phyloP scores from a whole-genome alignment of 768 basidiomycete species.

The Tylopilus plumbeoviolaceoides region DNA sequence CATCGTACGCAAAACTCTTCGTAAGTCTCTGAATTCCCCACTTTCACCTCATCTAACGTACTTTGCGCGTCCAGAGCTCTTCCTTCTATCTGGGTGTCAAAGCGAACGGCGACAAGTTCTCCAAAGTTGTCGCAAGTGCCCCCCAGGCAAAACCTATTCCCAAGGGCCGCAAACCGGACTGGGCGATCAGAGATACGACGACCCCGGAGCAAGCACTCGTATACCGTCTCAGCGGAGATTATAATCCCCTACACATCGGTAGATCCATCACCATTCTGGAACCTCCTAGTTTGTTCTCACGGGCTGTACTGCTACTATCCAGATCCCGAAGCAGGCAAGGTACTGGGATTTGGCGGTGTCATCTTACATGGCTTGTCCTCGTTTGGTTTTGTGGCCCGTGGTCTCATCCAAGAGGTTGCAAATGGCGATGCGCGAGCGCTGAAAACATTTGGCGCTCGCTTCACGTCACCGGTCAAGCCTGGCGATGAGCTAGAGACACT shows the following conservation, averaged over 20 bases:
- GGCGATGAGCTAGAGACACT: constrained; percentile 77
- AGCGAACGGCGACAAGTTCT: constrained; percentile 57
- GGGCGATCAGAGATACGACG: constrained; percentile 58
- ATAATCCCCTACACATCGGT: constrained; percentile 78
- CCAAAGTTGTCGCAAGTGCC: constrained; percentile 56
- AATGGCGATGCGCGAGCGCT: constrained; percentile 58
- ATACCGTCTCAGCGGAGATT: constrained; percentile 75
- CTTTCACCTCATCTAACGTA: not conserved
- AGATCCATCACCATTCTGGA: constrained; percentile 6
- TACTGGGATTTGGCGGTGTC: constrained; percentile 75
- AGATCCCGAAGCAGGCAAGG: constrained; percentile 74
- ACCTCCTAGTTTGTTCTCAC: not conserved
- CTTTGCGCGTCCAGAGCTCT: constrained; percentile 41
- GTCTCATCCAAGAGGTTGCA: constrained; percentile 60
- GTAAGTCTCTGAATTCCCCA: constrained; percentile 30
- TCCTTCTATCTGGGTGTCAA: constrained; percentile 68
- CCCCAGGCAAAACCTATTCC: constrained; percentile 60
- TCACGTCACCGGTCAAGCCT: constrained; percentile 81
- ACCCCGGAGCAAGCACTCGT: constrained; percentile 62
- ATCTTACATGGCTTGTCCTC: constrained; percentile 84
- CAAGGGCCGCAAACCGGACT: constrained; percentile 57
- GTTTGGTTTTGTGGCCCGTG: constrained; percentile 80
- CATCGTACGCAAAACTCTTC: constrained; percentile 58
- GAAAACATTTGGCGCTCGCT: constrained; percentile 66
- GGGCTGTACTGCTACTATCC: not conserved